Evolutionary conservation across 371 early-diverging fungal genomes (phyloP).

Genomic region (Rhizopus sp.): DNA sequence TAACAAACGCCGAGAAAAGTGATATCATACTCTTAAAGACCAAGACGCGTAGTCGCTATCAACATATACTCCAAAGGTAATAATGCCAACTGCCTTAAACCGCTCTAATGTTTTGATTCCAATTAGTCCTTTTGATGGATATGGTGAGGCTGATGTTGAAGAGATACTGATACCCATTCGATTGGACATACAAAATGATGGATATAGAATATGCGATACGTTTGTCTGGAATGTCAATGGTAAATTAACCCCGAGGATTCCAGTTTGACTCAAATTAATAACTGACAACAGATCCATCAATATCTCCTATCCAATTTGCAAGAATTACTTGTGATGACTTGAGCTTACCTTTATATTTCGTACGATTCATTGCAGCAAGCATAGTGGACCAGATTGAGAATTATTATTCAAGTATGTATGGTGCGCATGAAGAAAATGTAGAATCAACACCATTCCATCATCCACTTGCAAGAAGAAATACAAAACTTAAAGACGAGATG

Average conservation of each 20-base stretch:
- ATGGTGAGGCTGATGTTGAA: slow-evolving; percentile 16
- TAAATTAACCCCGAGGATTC: slow-evolving; percentile 18
- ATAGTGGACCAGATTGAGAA: slow-evolving; percentile 79
- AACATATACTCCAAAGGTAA: no score
- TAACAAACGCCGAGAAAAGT: no score
- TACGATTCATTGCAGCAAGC: slow-evolving; percentile 58
- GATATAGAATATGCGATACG: slow-evolving; percentile 79
- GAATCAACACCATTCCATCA: slow-evolving; percentile 14
- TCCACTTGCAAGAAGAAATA: slow-evolving; percentile 24
- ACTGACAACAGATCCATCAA: slow-evolving; percentile 40
- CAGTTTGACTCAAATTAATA: not conserved
- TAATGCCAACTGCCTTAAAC: no score
- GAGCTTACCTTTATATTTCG: slow-evolving; percentile 63
- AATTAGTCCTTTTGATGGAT: no score
- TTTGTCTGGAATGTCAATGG: slow-evolving; percentile 95
- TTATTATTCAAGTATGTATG: slow-evolving; percentile 54
- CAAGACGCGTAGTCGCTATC: no score
- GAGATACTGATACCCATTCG: slow-evolving; percentile 85
- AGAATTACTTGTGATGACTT: slow-evolving; percentile 82
- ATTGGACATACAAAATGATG: slow-evolving; percentile 88
- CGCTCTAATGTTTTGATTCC: no score
- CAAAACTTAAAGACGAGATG: slow-evolving; percentile 3
- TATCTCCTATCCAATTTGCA: slow-evolving; percentile 82
- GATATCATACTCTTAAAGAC: no score
- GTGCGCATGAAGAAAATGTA: slow-evolving; percentile 29